A percentile compares a stretch with the other conserved stretches of the same genome.
phyloP scores from a whole-genome alignment of 345 rosid species.

The Mallotus nudiflorus region DNA sequence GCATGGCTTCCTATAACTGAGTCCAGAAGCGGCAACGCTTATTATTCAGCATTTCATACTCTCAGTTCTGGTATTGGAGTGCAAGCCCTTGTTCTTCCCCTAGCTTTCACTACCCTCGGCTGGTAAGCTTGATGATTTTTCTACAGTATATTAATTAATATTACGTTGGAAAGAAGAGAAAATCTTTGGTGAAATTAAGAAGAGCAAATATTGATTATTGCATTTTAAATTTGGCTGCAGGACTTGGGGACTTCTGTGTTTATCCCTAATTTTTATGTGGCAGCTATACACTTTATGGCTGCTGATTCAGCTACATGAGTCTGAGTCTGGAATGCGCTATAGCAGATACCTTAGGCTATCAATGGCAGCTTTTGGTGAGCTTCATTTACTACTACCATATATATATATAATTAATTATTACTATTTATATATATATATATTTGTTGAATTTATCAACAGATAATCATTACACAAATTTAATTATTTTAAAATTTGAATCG shows the following conservation, averaged over 20 bases:
- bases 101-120: slow-evolving; percentile 52
- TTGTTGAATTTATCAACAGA: no score
- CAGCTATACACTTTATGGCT: slow-evolving; percentile 59
- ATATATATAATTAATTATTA: no score
- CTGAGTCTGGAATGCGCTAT: slow-evolving; percentile 45
- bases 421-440: no score
- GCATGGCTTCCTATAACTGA: slow-evolving; percentile 70
- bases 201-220: no score
- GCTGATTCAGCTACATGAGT: slow-evolving; percentile 57
- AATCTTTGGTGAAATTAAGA: no score
- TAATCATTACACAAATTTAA: no score
- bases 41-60: slow-evolving; percentile 55
- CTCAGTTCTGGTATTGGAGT: slow-evolving; percentile 53
- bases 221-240: slow-evolving; percentile 28
- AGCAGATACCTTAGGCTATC: slow-evolving; percentile 60
- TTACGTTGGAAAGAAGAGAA: no score
- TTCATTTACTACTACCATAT: neutral
- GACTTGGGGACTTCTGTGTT: slow-evolving; percentile 52
- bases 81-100: slow-evolving; percentile 65
- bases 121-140: slow-evolving; percentile 28
- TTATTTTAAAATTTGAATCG: no score
- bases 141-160: no score
- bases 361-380: slow-evolving; percentile 58
- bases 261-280: slow-evolving; percentile 50
- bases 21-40: slow-evolving; percentile 56